Base-by-base conservation (phyloP, 805 yeast species). In the Kodamaea hsintzibuensis region DNA sequence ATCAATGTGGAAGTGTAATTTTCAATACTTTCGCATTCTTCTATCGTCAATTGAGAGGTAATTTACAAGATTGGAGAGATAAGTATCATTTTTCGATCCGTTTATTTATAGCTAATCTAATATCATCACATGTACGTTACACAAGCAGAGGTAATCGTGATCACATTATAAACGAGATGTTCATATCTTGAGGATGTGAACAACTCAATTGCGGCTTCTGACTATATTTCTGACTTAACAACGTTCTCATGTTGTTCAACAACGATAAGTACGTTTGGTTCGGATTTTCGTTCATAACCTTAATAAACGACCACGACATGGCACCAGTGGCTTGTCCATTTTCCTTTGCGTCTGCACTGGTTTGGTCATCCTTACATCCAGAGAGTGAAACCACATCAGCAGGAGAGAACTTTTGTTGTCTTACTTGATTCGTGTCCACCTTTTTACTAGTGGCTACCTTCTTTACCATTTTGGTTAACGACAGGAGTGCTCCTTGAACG, bases 331-430 rank as follows among this genome's bases (percentile, higher is more conserved):
- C 66, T 50, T 50, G 62, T n/a, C 76, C 76, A 50, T 57, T 61
- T 53, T 71, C 71, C 16, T 55, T 59, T 6, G 77, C 74, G 63
- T 72, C 77, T 14, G 77, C 77, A 51, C 71, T 64, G 7, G 77
- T 72, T 58, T 72, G 77, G 58, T 70, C 74, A 54, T 72, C 77
- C 58, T 72, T 72, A 60, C 76, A 71, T 10, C 77, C 77, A 13
- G 70, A 64, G 16, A 72, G 62, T 25, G 72, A 65, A 45, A 72
- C 68, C 16, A 69, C 70, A 62, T 72, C 77, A 1, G 76, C 77
- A 1, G 76, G 71, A 1, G 75, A 70, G 12, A 69, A 64, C 58
- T 72, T 72, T 55, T 62, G 53, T 25, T 60, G 62, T 39, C 61
- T 61, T 14, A 69, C 65, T 45, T 61, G 67, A 17, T 72, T 64